A percentile compares a stretch with the other conserved stretches of the same genome.
These are phyloP conservation scores for Pleurotus djamor DNA, from an alignment of 768 basidiomycete species.

Conservation along the genomic window DNA sequence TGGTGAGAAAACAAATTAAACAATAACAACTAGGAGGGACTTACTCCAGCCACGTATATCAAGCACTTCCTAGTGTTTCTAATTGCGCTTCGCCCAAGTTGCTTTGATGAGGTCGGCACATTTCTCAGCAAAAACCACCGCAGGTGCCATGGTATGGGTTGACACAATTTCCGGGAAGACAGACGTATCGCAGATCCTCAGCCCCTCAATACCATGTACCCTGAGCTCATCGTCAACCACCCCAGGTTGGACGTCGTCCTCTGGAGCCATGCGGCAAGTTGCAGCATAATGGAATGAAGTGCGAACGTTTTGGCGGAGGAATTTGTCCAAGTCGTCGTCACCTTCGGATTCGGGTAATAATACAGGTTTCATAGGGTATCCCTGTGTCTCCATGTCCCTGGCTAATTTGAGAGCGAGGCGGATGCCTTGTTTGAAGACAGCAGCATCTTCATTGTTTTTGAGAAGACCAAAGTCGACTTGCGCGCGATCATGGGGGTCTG, in stretches of 20 bases:
- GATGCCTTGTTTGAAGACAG: not conserved
- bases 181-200: slow-evolving; percentile 48
- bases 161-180: slow-evolving; percentile 44
- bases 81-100: not conserved
- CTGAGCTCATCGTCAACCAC: slow-evolving; percentile 20
- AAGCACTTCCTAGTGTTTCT: too few relatives aligned
- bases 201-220: slow-evolving; percentile 33
- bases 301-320: slow-evolving; percentile 38
- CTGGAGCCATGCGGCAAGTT: slow-evolving; percentile 46
- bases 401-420: not conserved
- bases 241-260: slow-evolving; percentile 21
- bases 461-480: not conserved
- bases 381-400: not conserved
- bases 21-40: too few relatives aligned
- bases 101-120: not conserved
- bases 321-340: slow-evolving; percentile 37
- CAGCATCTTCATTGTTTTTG: not conserved
- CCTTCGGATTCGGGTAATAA: slow-evolving; percentile 14
- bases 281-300: slow-evolving; percentile 48
- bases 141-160: slow-evolving; percentile 39
- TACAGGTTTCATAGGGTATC: not conserved
- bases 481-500: not conserved
- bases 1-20: too few relatives aligned
- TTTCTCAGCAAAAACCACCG: not conserved
- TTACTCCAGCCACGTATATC: too few relatives aligned